Base-by-base conservation (phyloP, 1,284 basidiomycete genomes). In the Trichosporon coremiiforme region DNA sequence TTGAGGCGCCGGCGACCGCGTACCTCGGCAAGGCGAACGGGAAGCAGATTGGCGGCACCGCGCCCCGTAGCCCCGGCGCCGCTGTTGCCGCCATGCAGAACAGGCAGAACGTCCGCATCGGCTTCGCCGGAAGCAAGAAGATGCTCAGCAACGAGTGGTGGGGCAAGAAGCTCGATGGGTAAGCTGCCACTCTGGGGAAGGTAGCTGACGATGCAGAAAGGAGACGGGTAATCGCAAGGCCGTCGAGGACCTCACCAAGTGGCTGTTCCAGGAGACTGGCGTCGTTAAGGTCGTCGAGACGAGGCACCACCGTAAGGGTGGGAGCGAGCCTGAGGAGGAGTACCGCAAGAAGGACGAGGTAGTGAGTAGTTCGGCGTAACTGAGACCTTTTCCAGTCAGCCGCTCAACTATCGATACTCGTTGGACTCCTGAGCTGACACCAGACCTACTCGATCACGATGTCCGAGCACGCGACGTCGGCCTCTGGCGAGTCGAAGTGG, bases 61-160 rank as follows among this genome's bases (percentile, higher is more conserved):
- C 88, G 0, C 90, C 91, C 41, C 90, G 92, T 63, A 69, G 4
- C 29, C 15, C 31, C 57, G 57, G 57, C 29, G 86, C 87, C 33
- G 85, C 98, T 47, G 93, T 94, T 57, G 91, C 90, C 4, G 95
- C 93, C 6, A 92, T 98, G 86, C 96, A 99, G 84, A 89, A 93
- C 0, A 84, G 86, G 29, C 88, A 88, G 70, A 93, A 91, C 75
- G 90, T 90, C 0, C 87, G 95, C 10, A 89, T 90, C 29, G 88
- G 90, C 1, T 97, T 94, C 85, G 86, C 91, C 2, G 96, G 95
- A 9, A 90, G 92, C 41, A 86, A 90, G 1, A 90, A 91, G 8
- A 75, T 95, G 71, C 91, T 98, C 81, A 89, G 87, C 22, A 84
- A 87, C 71, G 71, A 75, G 60, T 82, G 79, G 68, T 84, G 82